These are phyloP conservation scores for Globisporangium splendens DNA, from an alignment of 352 stramenopile genomes.

Conservation along the genomic window DNA sequence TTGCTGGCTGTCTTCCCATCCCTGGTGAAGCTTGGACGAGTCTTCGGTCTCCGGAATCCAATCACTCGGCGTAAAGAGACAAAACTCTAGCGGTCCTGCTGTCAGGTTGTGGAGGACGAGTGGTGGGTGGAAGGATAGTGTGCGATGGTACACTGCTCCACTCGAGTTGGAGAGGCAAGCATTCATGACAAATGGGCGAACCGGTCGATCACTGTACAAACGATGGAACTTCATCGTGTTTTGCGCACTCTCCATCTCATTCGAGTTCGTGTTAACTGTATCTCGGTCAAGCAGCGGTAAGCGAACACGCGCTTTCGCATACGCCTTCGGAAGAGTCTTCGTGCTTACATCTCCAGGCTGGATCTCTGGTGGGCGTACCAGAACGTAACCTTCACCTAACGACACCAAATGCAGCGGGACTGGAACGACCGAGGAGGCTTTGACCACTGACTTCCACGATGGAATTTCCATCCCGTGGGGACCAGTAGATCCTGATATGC, in stretches of 20 bases:
- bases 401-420: slow-evolving; percentile 76
- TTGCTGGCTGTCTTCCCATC: slow-evolving; percentile 77
- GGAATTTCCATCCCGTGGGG: slow-evolving; percentile 38
- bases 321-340: slow-evolving; percentile 47
- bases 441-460: slow-evolving; percentile 68
- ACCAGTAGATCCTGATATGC: slow-evolving; percentile 25
- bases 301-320: slow-evolving; percentile 71
- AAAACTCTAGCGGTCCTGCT: slow-evolving; percentile 66
- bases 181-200: slow-evolving; percentile 80
- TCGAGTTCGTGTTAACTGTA: slow-evolving; percentile 7
- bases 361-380: slow-evolving; percentile 67
- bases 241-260: slow-evolving; percentile 30
- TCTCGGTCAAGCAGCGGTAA: slow-evolving; percentile 64
- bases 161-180: slow-evolving; percentile 52
- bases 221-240: slow-evolving; percentile 78
- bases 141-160: slow-evolving; percentile 64
- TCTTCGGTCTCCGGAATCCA: slow-evolving; percentile 55
- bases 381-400: slow-evolving; percentile 64
- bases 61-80: slow-evolving; percentile 62
- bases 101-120: slow-evolving; percentile 82
- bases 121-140: slow-evolving; percentile 71
- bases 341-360: slow-evolving; percentile 21
- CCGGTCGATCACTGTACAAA: slow-evolving; percentile 67
- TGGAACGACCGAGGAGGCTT: slow-evolving; percentile 53
- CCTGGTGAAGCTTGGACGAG: slow-evolving; percentile 36